Conservation (phyloP, 2,329 filamentous ascomycete species). For the Colletotrichum sp. region DNA sequence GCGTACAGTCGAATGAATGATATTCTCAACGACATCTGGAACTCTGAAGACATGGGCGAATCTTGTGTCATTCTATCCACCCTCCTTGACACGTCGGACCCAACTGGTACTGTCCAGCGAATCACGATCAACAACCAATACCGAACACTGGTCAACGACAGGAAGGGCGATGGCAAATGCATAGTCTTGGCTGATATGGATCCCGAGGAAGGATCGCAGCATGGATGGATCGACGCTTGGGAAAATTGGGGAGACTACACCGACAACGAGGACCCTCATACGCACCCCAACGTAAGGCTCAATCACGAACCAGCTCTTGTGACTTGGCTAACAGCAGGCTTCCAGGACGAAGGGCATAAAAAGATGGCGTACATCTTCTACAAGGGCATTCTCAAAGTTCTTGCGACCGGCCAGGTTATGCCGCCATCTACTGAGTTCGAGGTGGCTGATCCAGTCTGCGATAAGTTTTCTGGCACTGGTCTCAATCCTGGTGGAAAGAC, state of each 20-base stretch:
- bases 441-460: not conserved
- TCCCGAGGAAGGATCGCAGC: not conserved
- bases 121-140: slow-evolving; percentile 14
- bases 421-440: not conserved
- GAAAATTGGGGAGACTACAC: not conserved
- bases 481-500: not conserved
- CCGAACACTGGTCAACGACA: not conserved
- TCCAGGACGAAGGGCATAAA: not conserved
- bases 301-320: not conserved
- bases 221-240: not conserved
- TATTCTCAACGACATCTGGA: not conserved
- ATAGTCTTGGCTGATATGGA: not conserved
- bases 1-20: not conserved
- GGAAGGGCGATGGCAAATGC: not conserved
- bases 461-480: not conserved
- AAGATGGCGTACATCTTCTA: not conserved
- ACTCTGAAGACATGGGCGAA: not conserved
- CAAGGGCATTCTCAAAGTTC: not conserved
- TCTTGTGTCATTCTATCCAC: not conserved
- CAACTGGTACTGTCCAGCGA: not conserved
- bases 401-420: not conserved
- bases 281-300: not conserved
- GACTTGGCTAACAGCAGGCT: not conserved
- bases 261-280: not conserved
- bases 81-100: not conserved